These are phyloP conservation scores for Amanita pallidorosea DNA, from an alignment of 768 basidiomycete species.

Conservation along the genomic window DNA sequence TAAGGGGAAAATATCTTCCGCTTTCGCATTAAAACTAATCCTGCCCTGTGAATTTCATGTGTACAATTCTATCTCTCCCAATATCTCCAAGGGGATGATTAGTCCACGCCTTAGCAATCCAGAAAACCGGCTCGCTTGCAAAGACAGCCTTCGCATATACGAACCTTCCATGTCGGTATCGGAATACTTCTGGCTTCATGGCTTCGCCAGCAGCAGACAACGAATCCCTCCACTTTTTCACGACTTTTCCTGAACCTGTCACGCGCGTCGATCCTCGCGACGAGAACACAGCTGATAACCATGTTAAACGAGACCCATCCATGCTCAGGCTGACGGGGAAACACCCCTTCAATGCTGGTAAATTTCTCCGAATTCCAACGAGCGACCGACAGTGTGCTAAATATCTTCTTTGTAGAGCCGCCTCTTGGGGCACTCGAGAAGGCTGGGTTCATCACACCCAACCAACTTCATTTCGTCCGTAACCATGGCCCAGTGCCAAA, in stretches of 20 bases:
- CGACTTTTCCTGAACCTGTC: not conserved
- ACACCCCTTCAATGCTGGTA: slow-evolving; percentile 54
- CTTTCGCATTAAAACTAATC: too few species aligned
- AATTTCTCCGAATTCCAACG: slow-evolving; percentile 23
- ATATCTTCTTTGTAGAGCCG: not conserved
- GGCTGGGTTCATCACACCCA: slow-evolving; percentile 43
- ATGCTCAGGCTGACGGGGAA: slow-evolving; percentile 45
- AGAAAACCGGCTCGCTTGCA: not conserved
- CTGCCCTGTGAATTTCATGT: not conserved
- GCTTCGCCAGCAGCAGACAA: not conserved
- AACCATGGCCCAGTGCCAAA: slow-evolving; percentile 52
- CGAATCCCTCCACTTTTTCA: not conserved
- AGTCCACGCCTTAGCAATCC: not conserved
- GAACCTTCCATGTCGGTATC: not conserved
- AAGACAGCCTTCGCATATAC: not conserved
- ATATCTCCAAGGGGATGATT: not conserved
- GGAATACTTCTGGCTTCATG: not conserved
- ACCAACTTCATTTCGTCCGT: slow-evolving; percentile 45
- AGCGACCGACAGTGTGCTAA: slow-evolving; percentile 21
- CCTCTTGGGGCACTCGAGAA: not conserved
- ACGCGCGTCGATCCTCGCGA: slow-evolving; percentile 2
- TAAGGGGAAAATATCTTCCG: too few species aligned
- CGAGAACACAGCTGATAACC: slow-evolving; percentile 14
- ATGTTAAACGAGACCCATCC: slow-evolving; percentile 20
- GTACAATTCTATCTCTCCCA: not conserved